phyloP scores from a whole-genome alignment of 1,284 basidiomycete species.

The Pulveroboletus sp. region DNA sequence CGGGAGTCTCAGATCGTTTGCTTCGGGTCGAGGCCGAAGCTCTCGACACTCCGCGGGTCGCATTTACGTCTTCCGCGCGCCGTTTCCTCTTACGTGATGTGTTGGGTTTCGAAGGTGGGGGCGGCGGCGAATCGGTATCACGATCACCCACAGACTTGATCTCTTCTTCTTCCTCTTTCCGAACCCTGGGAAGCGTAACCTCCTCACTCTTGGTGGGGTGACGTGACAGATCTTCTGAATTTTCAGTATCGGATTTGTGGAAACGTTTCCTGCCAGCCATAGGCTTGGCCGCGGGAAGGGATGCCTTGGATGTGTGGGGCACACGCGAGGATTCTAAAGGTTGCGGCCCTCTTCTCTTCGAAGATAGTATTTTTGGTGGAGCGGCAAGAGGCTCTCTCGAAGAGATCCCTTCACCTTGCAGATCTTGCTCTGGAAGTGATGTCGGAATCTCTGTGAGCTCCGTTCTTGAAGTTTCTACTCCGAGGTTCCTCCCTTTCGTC shows the following conservation, averaged over 20 bases:
- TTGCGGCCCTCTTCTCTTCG: constrained; percentile 2
- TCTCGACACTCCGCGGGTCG: constrained; percentile 21
- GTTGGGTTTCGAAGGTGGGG: constrained; percentile 22
- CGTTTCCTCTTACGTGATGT: constrained; percentile 52
- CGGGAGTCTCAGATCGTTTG: constrained; percentile 32
- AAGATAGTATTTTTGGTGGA: constrained; percentile 1
- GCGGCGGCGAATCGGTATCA: constrained; percentile 24
- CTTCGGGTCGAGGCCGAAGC: constrained; percentile 26
- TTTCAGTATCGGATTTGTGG: constrained; percentile 28
- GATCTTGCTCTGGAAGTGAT: constrained; percentile 36
- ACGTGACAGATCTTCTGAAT: constrained; percentile 12
- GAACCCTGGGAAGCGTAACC: constrained; percentile 10
- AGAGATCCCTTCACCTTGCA: constrained; percentile 8
- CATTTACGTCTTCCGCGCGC: constrained; percentile 32
- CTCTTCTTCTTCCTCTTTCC: constrained; percentile 38
- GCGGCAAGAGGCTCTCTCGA: neutral
- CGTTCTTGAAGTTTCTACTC: constrained; percentile 10
- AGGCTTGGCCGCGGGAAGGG: constrained; percentile 4
- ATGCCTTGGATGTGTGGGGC: neutral
- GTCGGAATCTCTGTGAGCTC: constrained; percentile 34
- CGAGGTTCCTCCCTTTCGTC: constrained; percentile 10
- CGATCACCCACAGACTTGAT: constrained; percentile 42
- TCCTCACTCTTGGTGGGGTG: constrained; percentile 6
- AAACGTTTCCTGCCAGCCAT: constrained; percentile 20
- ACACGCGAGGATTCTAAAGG: neutral